Evolutionary conservation across 352 stramenopile species (phyloP).

Genomic region (Pythium vanterpoolii): DNA sequence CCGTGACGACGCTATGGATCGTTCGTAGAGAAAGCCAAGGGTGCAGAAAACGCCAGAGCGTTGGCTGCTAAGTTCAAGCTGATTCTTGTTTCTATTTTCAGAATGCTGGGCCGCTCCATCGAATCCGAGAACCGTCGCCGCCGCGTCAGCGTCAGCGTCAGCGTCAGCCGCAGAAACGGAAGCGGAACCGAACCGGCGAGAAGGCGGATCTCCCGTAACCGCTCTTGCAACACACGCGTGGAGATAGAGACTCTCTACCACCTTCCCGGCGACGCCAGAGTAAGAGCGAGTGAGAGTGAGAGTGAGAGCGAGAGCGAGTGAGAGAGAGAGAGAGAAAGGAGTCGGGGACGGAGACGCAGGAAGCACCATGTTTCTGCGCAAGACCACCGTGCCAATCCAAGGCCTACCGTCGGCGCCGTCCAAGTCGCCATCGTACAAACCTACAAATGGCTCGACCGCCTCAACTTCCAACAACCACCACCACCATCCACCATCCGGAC

Average conservation of each 20-base stretch:
- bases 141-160: too few species aligned
- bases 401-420: slow-evolving; percentile 13
- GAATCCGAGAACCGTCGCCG: too few species aligned
- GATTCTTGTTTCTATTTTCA: too few species aligned
- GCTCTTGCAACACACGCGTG: too few species aligned
- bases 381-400: slow-evolving; percentile 15
- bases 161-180: too few species aligned
- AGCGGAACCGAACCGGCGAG: too few species aligned
- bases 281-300: neutral
- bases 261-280: neutral
- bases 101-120: too few species aligned
- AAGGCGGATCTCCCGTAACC: too few species aligned
- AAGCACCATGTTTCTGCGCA: slow-evolving; percentile 22
- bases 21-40: neutral
- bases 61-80: too few species aligned
- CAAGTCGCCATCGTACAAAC: slow-evolving; percentile 23
- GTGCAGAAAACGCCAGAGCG: neutral
- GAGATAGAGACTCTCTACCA: too few species aligned
- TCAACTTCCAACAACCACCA: slow-evolving; percentile 1
- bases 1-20: neutral
- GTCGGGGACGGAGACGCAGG: neutral
- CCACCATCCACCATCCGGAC: neutral
- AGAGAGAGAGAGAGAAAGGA: neutral
- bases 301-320: neutral
- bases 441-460: neutral